Evolutionary conservation across 2,329 filamentous ascomycete genomes (phyloP).

Genomic region (Dactylonectria macrodidyma): DNA sequence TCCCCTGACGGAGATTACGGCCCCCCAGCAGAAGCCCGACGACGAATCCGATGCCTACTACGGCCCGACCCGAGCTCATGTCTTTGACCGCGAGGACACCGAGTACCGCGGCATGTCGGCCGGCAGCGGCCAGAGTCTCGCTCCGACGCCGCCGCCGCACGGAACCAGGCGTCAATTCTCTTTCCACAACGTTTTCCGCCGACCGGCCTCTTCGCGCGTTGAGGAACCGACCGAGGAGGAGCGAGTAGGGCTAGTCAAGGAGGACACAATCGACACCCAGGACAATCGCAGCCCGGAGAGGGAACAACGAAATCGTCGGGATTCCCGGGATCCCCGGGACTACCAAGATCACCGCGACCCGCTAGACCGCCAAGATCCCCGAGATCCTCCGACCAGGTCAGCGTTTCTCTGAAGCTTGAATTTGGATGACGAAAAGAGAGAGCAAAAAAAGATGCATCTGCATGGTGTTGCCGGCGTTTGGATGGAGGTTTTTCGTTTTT

Average conservation of each 20-base stretch:
- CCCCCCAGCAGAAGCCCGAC: constrained; percentile 62
- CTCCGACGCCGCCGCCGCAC: constrained; percentile 75
- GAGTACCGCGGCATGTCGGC: constrained; percentile 65
- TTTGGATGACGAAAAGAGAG: constrained; percentile 18
- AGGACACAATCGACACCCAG: constrained; percentile 48
- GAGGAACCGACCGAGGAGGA: constrained; percentile 82
- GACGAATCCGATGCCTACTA: constrained; percentile 60
- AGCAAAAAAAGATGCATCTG: constrained; percentile 38
- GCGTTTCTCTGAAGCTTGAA: constrained; percentile 39
- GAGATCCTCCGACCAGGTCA: background rate
- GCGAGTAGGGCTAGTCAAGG: constrained; percentile 84
- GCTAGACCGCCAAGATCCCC: too few relatives aligned
- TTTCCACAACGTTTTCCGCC: constrained; percentile 86
- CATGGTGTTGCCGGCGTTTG: constrained; percentile 45
- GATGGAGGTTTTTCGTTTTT: constrained; percentile 8
- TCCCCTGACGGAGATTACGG: constrained; percentile 73
- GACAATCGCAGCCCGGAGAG: background rate
- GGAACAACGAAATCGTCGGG: background rate
- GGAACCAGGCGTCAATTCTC: constrained; percentile 86
- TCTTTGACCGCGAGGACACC: constrained; percentile 63
- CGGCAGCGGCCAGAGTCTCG: constrained; percentile 57
- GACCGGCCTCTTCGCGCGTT: constrained; percentile 52
- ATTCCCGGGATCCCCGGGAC: too few relatives aligned
- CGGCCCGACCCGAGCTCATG: constrained; percentile 57
- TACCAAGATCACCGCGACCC: too few relatives aligned